Evolutionary conservation across 2,329 filamentous ascomycete species (phyloP).

Genomic region (Clarireedia paspali): DNA sequence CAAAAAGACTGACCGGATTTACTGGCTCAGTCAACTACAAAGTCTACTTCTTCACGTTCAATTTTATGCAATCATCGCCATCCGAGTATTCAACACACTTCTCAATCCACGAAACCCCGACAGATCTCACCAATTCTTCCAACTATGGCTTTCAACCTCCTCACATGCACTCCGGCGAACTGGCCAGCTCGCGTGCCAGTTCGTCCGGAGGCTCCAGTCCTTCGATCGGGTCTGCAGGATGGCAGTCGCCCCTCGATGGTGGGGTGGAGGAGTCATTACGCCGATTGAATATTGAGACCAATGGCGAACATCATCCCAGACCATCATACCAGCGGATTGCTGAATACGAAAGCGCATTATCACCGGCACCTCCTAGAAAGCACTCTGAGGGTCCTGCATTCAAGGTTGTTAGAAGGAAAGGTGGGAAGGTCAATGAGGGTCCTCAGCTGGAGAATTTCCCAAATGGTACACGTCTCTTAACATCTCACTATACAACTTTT

Average conservation of each 20-base stretch:
- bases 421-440: conserved; percentile 18
- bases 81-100: conserved; percentile 38
- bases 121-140: conserved; percentile 30
- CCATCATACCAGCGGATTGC: conserved; percentile 39
- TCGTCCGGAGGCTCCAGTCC: conserved; percentile 16
- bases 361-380: conserved; percentile 37
- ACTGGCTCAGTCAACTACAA: conserved; percentile 28
- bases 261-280: conserved; percentile 43
- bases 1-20: conserved; percentile 27
- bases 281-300: conserved; percentile 40
- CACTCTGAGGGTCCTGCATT: conserved; percentile 41
- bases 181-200: conserved; percentile 24
- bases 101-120: conserved; percentile 33
- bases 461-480: conserved; percentile 55
- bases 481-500: background rate
- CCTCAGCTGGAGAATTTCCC: conserved; percentile 50
- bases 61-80: conserved; percentile 60
- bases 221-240: conserved; percentile 14
- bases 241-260: conserved; percentile 26
- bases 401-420: conserved; percentile 44
- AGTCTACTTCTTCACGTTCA: conserved; percentile 28
- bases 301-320: conserved; percentile 24
- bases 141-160: conserved; percentile 51
- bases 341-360: conserved; percentile 54
- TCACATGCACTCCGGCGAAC: conserved; percentile 33